Percentiles rank a stretch among this genome's conserved stretches.
Evolutionary conservation across 371 early-diverging fungal species (phyloP).

Genomic region (Mortierella sp.): DNA sequence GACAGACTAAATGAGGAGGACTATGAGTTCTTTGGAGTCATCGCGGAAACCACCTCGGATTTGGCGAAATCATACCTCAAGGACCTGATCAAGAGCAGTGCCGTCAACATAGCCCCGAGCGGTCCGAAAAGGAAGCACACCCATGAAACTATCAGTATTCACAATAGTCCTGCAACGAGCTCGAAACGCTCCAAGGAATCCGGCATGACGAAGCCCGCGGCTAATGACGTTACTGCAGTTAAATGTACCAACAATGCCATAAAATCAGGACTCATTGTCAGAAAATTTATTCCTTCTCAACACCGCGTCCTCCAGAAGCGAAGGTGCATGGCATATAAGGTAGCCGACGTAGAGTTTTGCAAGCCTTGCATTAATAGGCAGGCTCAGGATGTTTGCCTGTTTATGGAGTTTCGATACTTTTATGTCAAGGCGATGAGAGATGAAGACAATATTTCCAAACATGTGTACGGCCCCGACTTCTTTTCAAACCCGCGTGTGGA

Average conservation of each 20-base stretch:
- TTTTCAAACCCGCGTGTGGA: conserved; percentile 2
- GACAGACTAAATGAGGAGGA: conserved; percentile 8
- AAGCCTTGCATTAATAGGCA: background rate
- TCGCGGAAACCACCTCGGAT: background rate
- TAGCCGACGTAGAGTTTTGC: background rate
- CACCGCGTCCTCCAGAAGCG: background rate
- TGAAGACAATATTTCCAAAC: background rate
- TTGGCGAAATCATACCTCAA: conserved; percentile 1
- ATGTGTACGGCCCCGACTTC: conserved; percentile 12
- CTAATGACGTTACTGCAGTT: background rate
- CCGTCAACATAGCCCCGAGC: background rate
- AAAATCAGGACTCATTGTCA: background rate
- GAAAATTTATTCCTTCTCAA: background rate
- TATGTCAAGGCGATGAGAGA: background rate
- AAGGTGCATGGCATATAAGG: background rate
- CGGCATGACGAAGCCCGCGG: too few relatives aligned
- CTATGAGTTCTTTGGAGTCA: conserved; percentile 11
- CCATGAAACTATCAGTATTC: background rate
- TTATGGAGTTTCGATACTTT: background rate
- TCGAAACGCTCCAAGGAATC: background rate
- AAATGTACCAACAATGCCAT: background rate
- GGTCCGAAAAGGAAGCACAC: background rate
- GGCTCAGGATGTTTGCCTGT: background rate
- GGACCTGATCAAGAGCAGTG: background rate
- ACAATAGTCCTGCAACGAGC: background rate